A percentile compares a stretch with the other conserved stretches of the same genome.
These are phyloP conservation scores for Puccinia hordei DNA, from an alignment of 1,284 basidiomycete species.

Conservation along the genomic window DNA sequence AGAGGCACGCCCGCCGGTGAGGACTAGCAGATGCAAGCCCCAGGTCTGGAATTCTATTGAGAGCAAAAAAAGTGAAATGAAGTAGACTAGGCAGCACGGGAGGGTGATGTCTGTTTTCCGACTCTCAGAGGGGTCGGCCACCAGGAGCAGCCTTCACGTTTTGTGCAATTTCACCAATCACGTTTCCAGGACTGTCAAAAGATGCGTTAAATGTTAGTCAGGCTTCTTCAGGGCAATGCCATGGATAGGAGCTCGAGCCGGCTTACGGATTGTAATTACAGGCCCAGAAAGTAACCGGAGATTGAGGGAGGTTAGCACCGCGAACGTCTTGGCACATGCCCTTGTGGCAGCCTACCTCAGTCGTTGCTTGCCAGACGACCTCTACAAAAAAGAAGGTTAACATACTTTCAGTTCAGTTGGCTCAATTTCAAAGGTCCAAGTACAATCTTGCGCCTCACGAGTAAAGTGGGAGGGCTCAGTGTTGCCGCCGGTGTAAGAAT, in stretches of 20 bases:
- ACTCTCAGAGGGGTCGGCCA: constrained; percentile 26
- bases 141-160: constrained; percentile 41
- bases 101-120: neutral
- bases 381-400: constrained; percentile 20
- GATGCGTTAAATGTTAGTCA: neutral
- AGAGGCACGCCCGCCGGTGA: no score
- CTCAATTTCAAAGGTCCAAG: neutral
- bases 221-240: no score
- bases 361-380: constrained; percentile 40
- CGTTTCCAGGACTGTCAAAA: constrained; percentile 36
- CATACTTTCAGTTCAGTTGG: neutral
- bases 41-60: neutral
- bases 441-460: neutral
- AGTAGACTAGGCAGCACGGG: neutral
- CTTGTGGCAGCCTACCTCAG: constrained; percentile 27
- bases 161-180: constrained; percentile 39
- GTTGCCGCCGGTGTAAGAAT: constrained; percentile 25
- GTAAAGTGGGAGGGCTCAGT: constrained; percentile 41
- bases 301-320: constrained; percentile 31
- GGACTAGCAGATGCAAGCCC: no score
- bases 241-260: neutral
- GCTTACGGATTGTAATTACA: constrained; percentile 50
- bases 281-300: constrained; percentile 33
- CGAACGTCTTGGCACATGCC: constrained; percentile 5
- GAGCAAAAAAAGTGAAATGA: neutral